These are phyloP conservation scores for Sordaria brevicollis DNA, from an alignment of 495 filamentous ascomycete genomes.

Conservation along the genomic window DNA sequence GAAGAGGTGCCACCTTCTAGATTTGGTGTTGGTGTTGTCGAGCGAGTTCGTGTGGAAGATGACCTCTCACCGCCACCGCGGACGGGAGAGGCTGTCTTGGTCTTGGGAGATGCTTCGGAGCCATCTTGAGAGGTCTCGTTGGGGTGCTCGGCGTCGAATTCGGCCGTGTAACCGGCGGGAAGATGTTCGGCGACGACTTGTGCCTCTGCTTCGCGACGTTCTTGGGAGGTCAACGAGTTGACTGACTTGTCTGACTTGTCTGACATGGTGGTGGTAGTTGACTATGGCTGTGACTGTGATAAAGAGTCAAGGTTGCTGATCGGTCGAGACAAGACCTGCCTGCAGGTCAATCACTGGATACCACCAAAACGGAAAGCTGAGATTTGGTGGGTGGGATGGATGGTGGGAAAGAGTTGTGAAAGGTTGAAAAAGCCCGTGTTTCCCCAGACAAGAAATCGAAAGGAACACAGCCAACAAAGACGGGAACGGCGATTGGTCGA, in stretches of 20 bases:
- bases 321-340: neutral
- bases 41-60: constrained; percentile 49
- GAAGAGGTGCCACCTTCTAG: constrained; percentile 34
- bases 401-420: neutral
- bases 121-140: constrained; percentile 11
- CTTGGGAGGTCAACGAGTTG: neutral
- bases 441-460: neutral
- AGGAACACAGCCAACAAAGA: neutral
- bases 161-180: constrained; percentile 35
- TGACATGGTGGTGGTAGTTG: neutral
- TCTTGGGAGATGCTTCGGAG: neutral
- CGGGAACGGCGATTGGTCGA: neutral
- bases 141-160: constrained; percentile 17
- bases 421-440: neutral
- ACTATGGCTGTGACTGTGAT: neutral
- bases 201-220: constrained; percentile 15
- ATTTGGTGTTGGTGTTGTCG: neutral
- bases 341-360: neutral
- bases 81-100: constrained; percentile 34
- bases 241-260: neutral
- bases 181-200: constrained; percentile 34
- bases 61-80: constrained; percentile 54
- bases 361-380: neutral
- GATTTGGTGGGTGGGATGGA: neutral
- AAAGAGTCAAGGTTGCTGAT: neutral